Evolutionary conservation across 2,329 filamentous ascomycete species (phyloP).

Genomic region (Diaporthe sp.): DNA sequence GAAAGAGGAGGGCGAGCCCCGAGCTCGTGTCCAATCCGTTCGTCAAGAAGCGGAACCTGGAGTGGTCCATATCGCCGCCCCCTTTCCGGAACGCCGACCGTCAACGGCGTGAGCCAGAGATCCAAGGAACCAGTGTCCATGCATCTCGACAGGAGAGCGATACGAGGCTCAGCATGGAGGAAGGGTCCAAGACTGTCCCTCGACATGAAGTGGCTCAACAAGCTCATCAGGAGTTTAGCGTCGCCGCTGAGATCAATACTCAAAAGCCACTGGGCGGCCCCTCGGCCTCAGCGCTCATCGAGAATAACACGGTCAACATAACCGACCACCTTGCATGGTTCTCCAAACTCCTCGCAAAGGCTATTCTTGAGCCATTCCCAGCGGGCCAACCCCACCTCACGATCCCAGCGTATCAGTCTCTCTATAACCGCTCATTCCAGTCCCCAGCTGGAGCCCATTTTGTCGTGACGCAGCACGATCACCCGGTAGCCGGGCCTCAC

Average conservation of each 20-base stretch:
- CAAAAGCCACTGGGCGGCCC: neutral
- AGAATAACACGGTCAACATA: constrained; percentile 55
- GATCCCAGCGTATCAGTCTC: constrained; percentile 51
- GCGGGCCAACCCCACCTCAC: constrained; percentile 50
- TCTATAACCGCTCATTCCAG: constrained; percentile 54
- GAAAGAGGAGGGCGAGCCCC: constrained; percentile 45
- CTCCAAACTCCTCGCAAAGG: constrained; percentile 49
- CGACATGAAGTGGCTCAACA: neutral
- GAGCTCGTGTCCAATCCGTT: constrained; percentile 60
- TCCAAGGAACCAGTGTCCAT: neutral
- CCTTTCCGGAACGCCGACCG: constrained; percentile 47
- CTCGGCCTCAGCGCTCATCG: constrained; percentile 54
- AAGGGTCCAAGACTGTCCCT: too few relatives aligned
- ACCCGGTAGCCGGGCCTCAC: constrained; percentile 76
- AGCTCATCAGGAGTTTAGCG: neutral
- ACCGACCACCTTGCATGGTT: constrained; percentile 59
- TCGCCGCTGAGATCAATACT: neutral
- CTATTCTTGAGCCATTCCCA: constrained; percentile 46
- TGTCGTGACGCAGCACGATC: constrained; percentile 81
- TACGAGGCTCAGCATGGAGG: neutral
- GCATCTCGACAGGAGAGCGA: neutral
- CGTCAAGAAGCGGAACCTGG: constrained; percentile 61
- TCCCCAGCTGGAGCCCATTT: constrained; percentile 66
- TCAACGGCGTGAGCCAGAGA: constrained; percentile 34
- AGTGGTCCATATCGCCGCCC: constrained; percentile 51